phyloP scores from a whole-genome alignment of 805 yeast species.

The Saturnispora kantuleensis region DNA sequence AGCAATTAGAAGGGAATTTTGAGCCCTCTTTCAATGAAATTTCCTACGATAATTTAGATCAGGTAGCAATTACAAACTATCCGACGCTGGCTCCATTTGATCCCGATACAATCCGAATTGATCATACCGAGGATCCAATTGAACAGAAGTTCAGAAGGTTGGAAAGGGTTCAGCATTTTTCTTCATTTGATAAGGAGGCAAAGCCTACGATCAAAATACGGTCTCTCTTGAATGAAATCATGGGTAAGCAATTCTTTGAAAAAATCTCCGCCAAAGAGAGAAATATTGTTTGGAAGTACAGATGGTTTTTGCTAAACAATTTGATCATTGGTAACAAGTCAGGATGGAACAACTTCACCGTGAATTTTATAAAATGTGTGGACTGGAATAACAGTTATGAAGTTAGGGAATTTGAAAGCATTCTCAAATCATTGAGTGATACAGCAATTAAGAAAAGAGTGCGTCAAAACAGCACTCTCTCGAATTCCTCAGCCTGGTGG shows the following conservation, averaged over 20 bases:
- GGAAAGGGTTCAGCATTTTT: slow-evolving; percentile 72
- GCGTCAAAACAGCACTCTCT: neutral
- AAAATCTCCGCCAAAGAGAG: slow-evolving; percentile 74
- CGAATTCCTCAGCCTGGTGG: slow-evolving; percentile 13
- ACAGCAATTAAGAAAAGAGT: slow-evolving; percentile 4
- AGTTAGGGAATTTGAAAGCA: slow-evolving; percentile 56
- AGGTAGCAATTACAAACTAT: neutral
- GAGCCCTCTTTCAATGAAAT: slow-evolving; percentile 20
- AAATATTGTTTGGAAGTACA: slow-evolving; percentile 81
- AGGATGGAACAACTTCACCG: slow-evolving; percentile 28
- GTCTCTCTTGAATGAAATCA: slow-evolving; percentile 58
- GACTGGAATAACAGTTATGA: slow-evolving; percentile 84
- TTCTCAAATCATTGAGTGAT: slow-evolving; percentile 23
- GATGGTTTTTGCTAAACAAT: slow-evolving; percentile 68
- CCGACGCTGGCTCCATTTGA: slow-evolving; percentile 39
- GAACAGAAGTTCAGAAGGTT: slow-evolving; percentile 79
- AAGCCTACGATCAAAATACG: slow-evolving; percentile 82
- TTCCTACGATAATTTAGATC: slow-evolving; percentile 13
- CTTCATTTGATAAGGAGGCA: slow-evolving; percentile 70
- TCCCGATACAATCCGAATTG: slow-evolving; percentile 46
- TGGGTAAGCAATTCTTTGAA: slow-evolving; percentile 75
- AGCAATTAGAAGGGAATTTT: slow-evolving; percentile 13
- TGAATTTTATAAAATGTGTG: slow-evolving; percentile 74
- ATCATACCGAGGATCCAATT: slow-evolving; percentile 59
- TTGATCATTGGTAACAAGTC: slow-evolving; percentile 24